Conservation (phyloP, 306 rosid genomes). For the Potentilla sterilis region DNA sequence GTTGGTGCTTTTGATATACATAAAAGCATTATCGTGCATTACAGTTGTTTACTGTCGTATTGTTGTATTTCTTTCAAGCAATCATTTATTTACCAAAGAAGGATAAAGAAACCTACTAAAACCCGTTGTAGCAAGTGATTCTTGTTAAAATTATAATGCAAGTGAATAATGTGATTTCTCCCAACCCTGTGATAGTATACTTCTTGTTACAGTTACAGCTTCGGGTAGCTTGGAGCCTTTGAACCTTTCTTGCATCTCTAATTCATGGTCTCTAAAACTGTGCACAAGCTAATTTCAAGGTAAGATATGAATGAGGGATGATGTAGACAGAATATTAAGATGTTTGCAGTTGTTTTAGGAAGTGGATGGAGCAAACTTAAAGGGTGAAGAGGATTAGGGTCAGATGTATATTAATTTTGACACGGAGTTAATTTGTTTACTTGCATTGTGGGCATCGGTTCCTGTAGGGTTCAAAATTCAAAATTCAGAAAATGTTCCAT, state of each 20-base stretch:
- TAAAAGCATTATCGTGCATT: too few relatives aligned
- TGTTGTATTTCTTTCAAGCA: background rate
- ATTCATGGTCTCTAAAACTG: background rate
- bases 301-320: background rate
- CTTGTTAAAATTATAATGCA: background rate
- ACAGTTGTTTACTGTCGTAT: background rate
- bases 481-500: background rate
- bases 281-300: background rate
- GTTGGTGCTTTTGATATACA: background rate
- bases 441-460: background rate
- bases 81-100: background rate
- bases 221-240: background rate
- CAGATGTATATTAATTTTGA: background rate
- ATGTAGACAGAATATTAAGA: background rate
- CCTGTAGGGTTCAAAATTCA: background rate
- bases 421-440: background rate
- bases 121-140: background rate
- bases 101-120: background rate
- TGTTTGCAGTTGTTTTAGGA: background rate
- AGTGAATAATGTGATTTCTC: background rate
- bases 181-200: background rate
- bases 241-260: background rate
- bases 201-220: background rate
- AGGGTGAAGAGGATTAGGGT: background rate
- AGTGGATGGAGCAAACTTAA: background rate